Evolutionary conservation across 768 basidiomycete species (phyloP), one percentile per base, ranked within the genome.

Genomic region (Podaxis sp.): DNA sequence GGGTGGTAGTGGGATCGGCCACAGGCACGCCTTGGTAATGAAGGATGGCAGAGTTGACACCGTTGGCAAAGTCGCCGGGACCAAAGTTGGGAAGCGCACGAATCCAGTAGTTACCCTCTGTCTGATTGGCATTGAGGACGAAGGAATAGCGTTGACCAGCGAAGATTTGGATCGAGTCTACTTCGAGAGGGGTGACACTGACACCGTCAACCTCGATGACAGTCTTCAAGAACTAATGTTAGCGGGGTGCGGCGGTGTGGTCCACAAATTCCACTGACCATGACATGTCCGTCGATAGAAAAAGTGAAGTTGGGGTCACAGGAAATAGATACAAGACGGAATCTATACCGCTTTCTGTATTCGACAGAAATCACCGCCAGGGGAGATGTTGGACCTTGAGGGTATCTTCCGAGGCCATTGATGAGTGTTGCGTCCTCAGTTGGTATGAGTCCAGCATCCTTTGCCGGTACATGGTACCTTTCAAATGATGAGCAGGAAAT

Each of bases 71-170:
- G 5, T 54, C 63, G 25, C 54, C 38, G n/a, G 67, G 53, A 77
- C 5, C 73, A 0, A 59, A 1, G 43, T 75, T 76, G 7, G 77
- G 76, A 9, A 73, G 65, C 0, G 76, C 74, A 7, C 77, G 72
- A 50, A 79, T 73, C 79, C 80, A 83, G 64, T 83, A 83, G 69
- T 82, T 82, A n/a, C n/a, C n/a, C n/a, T n/a, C n/a, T n/a, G n/a
- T n/a, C n/a, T n/a, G n/a, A n/a, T n/a, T n/a, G n/a, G n/a, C 74
- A 22, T 73, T 67, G 6, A 81, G 65, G 22, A 82, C 68, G 63
- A 82, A 74, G 1, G 79, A 82, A 55, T 80, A 80, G 19, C 81
- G 76, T 64, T 82, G 81, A 7, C 77, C 80, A 13, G 68, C 67
- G 38, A 64, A 70, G 6, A 69, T 70, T 53, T 66, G 61, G 60